A percentile compares a stretch with the other conserved stretches of the same genome.
Conservation (phyloP, 148 eudicot species). For the Rhododendron henanense region DNA sequence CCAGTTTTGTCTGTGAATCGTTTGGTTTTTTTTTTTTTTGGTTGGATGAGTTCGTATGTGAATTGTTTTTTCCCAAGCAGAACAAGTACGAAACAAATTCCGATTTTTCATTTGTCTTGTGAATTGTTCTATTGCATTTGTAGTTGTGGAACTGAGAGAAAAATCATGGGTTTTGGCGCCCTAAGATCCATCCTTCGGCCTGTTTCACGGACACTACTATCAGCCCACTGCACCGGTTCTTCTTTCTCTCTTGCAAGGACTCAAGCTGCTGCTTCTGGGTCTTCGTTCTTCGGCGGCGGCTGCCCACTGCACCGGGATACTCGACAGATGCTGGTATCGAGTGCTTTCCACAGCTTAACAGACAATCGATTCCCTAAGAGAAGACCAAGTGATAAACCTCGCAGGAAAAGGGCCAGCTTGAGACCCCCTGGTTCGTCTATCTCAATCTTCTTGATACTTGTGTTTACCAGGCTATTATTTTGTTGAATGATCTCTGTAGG, state of each 20-base stretch:
- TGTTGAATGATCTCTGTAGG: background rate
- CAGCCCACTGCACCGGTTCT: conserved; percentile 17
- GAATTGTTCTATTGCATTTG: background rate
- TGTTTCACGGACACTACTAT: conserved; percentile 34
- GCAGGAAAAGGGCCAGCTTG: conserved; percentile 65
- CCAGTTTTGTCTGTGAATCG: too few species aligned
- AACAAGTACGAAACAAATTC: background rate
- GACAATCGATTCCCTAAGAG: conserved; percentile 76
- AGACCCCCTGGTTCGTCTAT: conserved; percentile 11
- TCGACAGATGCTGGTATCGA: conserved; percentile 42
- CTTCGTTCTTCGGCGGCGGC: conserved; percentile 17
- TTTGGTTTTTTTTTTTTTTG: too few species aligned
- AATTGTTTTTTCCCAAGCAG: too few species aligned
- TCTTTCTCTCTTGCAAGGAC: conserved; percentile 12
- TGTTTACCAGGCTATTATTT: background rate
- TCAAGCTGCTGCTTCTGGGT: conserved; percentile 15
- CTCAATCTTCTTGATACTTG: background rate
- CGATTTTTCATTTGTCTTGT: too few species aligned
- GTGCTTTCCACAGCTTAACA: conserved; percentile 58
- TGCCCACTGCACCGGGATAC: conserved; percentile 35
- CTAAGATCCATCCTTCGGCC: conserved; percentile 68
- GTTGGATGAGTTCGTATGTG: too few species aligned
- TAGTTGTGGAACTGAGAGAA: background rate
- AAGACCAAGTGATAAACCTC: conserved; percentile 54
- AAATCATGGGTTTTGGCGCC: conserved; percentile 56